phyloP scores from a whole-genome alignment of 2,329 filamentous ascomycete genomes.

The Talaromyces sp. region DNA sequence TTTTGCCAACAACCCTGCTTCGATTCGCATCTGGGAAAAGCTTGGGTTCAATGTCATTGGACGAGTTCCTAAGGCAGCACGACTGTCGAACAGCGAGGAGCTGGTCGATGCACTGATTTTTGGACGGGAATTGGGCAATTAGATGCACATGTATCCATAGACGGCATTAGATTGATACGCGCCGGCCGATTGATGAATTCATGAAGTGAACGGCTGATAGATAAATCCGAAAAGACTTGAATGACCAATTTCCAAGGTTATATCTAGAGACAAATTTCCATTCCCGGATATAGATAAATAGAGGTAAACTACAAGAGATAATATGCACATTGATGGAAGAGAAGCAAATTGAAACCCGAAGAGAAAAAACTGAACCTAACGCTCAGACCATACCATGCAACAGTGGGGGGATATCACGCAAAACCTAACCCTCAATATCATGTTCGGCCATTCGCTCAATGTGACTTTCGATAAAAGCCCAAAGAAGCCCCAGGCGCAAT shows the following conservation, averaged over 20 bases:
- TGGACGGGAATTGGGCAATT: slow-evolving; percentile 35
- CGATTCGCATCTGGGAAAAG: slow-evolving; percentile 42
- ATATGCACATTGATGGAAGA: slow-evolving; percentile 21
- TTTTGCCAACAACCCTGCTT: slow-evolving; percentile 44
- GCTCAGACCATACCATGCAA: slow-evolving; percentile 28
- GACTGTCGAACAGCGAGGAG: slow-evolving; percentile 39
- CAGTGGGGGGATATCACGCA: slow-evolving; percentile 30
- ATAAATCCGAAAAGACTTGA: too few relatives aligned
- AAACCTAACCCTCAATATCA: slow-evolving; percentile 26
- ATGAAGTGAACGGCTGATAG: too few relatives aligned
- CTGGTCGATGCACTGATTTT: slow-evolving; percentile 45
- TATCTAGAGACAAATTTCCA: slow-evolving; percentile 5
- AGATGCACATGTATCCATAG: not conserved
- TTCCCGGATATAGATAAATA: slow-evolving; percentile 3
- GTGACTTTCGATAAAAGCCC: not conserved
- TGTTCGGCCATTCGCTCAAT: slow-evolving; percentile 5
- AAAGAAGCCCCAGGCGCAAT: not conserved
- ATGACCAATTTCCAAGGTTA: not conserved
- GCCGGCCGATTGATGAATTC: not conserved
- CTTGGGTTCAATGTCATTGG: slow-evolving; percentile 43
- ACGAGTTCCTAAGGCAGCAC: slow-evolving; percentile 40
- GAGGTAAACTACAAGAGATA: slow-evolving; percentile 22
- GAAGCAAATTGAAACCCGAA: slow-evolving; percentile 12
- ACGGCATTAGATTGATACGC: not conserved
- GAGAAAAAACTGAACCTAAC: slow-evolving; percentile 14